Percentiles rank a stretch among this genome's conserved stretches.
phyloP scores from a whole-genome alignment of 2,329 filamentous ascomycete genomes.

The Pestalotiopsis sp. region DNA sequence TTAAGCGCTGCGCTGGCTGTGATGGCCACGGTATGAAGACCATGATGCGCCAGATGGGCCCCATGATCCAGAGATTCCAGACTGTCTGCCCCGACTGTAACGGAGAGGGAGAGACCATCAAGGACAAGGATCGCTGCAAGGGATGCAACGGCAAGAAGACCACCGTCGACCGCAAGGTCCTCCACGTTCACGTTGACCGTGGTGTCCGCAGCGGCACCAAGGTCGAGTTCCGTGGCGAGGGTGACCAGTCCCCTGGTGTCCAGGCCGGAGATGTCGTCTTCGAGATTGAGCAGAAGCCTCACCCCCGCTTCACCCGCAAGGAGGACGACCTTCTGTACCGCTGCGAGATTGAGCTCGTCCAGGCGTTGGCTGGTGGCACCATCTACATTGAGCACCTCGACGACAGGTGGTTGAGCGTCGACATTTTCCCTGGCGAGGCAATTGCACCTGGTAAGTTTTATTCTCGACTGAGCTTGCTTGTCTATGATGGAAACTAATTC shows the following conservation, averaged over 20 bases:
- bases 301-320: conserved; percentile 90
- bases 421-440: conserved; percentile 91
- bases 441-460: conserved; percentile 79
- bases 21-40: conserved; percentile 98
- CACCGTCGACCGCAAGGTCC: conserved; percentile 92
- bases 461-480: neutral
- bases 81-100: conserved; percentile 98
- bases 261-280: conserved; percentile 96
- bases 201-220: conserved; percentile 93
- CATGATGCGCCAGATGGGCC: conserved; percentile 99
- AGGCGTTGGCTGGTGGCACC: conserved; percentile 87
- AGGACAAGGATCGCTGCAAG: conserved; percentile 98
- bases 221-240: conserved; percentile 95
- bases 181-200: conserved; percentile 96
- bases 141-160: conserved; percentile 97
- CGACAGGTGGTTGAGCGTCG: conserved; percentile 93
- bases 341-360: conserved; percentile 93
- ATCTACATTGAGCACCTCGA: conserved; percentile 96
- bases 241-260: conserved; percentile 92
- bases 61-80: conserved; percentile 99
- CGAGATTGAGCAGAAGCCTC: conserved; percentile 99
- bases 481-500: conserved; percentile 22
- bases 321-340: conserved; percentile 96
- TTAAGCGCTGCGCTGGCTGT: conserved; percentile 88
- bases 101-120: conserved; percentile 94